Evolutionary conservation across 768 basidiomycete genomes (phyloP).

Genomic region (Lactarius trivialis): DNA sequence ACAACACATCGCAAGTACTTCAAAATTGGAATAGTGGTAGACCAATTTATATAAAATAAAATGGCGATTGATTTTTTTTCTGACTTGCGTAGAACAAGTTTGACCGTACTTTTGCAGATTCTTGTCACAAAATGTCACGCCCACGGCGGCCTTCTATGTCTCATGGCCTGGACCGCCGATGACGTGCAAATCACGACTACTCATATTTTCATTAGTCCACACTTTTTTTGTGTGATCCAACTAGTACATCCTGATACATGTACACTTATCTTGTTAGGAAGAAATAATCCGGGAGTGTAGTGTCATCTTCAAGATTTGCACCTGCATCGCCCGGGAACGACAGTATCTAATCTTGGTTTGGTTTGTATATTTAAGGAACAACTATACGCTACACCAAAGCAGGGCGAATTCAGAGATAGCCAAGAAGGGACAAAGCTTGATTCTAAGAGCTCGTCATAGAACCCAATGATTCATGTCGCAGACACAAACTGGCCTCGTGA

Average conservation of each 20-base stretch:
- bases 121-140: background rate
- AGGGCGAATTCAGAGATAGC: background rate
- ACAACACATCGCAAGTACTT: no score
- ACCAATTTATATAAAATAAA: background rate
- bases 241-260: background rate
- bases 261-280: background rate
- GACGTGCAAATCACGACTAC: background rate
- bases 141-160: background rate
- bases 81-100: background rate
- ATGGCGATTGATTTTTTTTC: background rate
- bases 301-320: background rate
- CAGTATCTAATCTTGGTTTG: background rate
- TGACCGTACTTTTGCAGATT: background rate
- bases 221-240: background rate
- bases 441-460: background rate
- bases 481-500: slow-evolving; percentile 11
- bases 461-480: slow-evolving; percentile 9
- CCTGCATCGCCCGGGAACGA: background rate
- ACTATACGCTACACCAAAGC: background rate
- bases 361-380: background rate
- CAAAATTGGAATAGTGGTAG: background rate
- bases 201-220: background rate
- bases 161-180: no score
- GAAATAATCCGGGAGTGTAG: background rate
- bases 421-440: background rate